Percentiles rank a stretch among this genome's conserved stretches.
Evolutionary conservation across 2,329 filamentous ascomycete species (phyloP).

Genomic region (Kalmusia sp.): DNA sequence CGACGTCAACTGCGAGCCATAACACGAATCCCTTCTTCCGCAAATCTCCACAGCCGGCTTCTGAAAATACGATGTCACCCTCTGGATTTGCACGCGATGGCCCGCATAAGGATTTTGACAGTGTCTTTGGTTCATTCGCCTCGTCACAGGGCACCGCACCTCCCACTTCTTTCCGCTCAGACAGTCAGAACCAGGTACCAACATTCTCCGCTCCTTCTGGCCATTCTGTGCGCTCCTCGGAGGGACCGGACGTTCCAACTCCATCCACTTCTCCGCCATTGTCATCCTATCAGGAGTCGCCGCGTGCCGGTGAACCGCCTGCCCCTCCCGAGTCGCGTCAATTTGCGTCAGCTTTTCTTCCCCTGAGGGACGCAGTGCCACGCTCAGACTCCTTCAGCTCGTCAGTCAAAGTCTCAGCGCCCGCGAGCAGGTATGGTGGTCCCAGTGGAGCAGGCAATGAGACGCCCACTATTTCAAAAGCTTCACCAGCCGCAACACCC

Average conservation of each 20-base stretch:
- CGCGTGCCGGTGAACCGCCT: constrained; percentile 64
- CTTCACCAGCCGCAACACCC: constrained; percentile 55
- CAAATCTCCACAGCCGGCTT: constrained; percentile 57
- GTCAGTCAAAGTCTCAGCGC: constrained; percentile 78
- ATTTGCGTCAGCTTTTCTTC: constrained; percentile 77
- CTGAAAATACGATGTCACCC: constrained; percentile 59
- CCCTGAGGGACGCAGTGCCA: constrained; percentile 65
- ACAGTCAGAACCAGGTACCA: constrained; percentile 48
- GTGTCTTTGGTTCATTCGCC: constrained; percentile 77
- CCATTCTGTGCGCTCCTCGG: constrained; percentile 53
- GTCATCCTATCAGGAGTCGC: constrained; percentile 60
- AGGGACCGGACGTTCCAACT: constrained; percentile 61
- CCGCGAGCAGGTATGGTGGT: constrained; percentile 68
- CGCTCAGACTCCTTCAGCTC: constrained; percentile 74
- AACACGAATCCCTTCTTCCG: constrained; percentile 97
- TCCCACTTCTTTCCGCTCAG: constrained; percentile 68
- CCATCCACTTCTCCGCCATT: constrained; percentile 70
- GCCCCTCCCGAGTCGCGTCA: constrained; percentile 77
- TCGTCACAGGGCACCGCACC: constrained; percentile 54
- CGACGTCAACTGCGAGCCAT: constrained; percentile 65
- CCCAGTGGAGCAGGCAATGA: constrained; percentile 57
- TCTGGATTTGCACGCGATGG: constrained; percentile 55
- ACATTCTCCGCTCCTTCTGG: constrained; percentile 50
- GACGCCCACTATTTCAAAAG: constrained; percentile 54
- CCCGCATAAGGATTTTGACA: constrained; percentile 70